Evolutionary conservation across 2,329 filamentous ascomycete genomes (phyloP), one percentile per base, ranked within the genome.

Genomic region (Botryotinia narcissicola): DNA sequence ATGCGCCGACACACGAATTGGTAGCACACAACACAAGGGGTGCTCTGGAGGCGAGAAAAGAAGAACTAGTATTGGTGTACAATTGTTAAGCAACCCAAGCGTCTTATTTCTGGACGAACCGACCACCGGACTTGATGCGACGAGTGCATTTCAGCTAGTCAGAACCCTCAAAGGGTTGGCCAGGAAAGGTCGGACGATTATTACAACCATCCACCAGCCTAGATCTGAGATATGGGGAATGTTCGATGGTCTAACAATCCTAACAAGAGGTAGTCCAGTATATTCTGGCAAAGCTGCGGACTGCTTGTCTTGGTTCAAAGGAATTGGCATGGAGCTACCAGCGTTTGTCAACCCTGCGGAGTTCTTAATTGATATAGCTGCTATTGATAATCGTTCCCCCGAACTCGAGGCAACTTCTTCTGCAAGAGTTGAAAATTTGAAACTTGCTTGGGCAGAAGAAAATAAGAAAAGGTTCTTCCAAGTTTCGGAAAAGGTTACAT

Each of bases 1-100:
- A 76, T 94, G 92, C 73, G 92, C 92, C 37, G 84, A 93, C 75
- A 95, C 92, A 0, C 84, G 90, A 14, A 92, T 95, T 70, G 92
- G 92, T 1, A 91, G 90, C 77, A 88, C 87, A 73, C 87, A 88
- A 69, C 91, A 93, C 78, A 90, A 92, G 63, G 92, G 92, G 0
- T 94, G 92, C 78, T 94, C 91, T 63, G 92, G 93, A 0, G 93
- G 92, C 4, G 93, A 95, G 81, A 94, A 94, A 83, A 85, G 92
- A 75, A 85, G 92, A 46, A 91, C 91, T 0, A 93, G 91, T 75
- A 92, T 95, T 66, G 92, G 92, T 3, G 92, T 95, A 7, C 92
- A 94, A 81, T 85, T 95, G 73, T 84, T 95, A n/a, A 89, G 91
- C 7, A 95, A 94, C 79, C 92, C 93, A 1, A 93, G 91, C 9